A percentile compares a stretch with the other conserved stretches of the same genome.
Evolutionary conservation across 352 stramenopile species (phyloP).

Genomic region (Phytophthora fragariae): DNA sequence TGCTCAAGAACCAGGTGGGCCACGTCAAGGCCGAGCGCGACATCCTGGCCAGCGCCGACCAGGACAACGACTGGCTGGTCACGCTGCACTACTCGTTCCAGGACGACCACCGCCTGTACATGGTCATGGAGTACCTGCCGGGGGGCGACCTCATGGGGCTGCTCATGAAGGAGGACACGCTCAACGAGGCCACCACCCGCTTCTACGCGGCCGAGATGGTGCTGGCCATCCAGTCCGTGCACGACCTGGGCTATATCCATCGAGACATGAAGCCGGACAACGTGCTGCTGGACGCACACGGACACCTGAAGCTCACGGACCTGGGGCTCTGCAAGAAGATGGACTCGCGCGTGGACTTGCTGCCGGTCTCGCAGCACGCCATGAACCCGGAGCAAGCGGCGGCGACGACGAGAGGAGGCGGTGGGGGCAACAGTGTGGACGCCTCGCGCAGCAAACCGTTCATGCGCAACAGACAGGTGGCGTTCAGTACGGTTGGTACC

Average conservation of each 20-base stretch:
- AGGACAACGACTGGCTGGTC: slow-evolving; percentile 98
- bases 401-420: slow-evolving; percentile 28
- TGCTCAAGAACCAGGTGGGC: slow-evolving; percentile 94
- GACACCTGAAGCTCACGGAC: slow-evolving; percentile 99
- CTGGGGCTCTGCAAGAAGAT: slow-evolving; percentile 98
- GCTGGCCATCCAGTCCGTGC: slow-evolving; percentile 97
- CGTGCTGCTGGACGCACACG: slow-evolving; percentile 96
- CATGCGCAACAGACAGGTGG: slow-evolving; percentile 84
- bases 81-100: slow-evolving; percentile 98
- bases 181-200: slow-evolving; percentile 82
- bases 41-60: slow-evolving; percentile 93
- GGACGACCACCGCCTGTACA: slow-evolving; percentile 84
- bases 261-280: slow-evolving; percentile 98
- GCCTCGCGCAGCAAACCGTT: slow-evolving; percentile 59
- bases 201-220: slow-evolving; percentile 99
- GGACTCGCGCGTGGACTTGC: slow-evolving; percentile 85
- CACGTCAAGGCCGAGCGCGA: slow-evolving; percentile 98
- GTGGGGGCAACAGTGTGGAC: slow-evolving; percentile 45
- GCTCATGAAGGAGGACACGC: slow-evolving; percentile 99
- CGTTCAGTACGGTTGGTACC: slow-evolving; percentile 98
- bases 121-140: slow-evolving; percentile 99
- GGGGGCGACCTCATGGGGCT: slow-evolving; percentile 99
- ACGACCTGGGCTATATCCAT: slow-evolving; percentile 99
- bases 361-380: slow-evolving; percentile 82
- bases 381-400: slow-evolving; percentile 43